phyloP scores from a whole-genome alignment of 306 rosid species.

The Datisca glomerata region DNA sequence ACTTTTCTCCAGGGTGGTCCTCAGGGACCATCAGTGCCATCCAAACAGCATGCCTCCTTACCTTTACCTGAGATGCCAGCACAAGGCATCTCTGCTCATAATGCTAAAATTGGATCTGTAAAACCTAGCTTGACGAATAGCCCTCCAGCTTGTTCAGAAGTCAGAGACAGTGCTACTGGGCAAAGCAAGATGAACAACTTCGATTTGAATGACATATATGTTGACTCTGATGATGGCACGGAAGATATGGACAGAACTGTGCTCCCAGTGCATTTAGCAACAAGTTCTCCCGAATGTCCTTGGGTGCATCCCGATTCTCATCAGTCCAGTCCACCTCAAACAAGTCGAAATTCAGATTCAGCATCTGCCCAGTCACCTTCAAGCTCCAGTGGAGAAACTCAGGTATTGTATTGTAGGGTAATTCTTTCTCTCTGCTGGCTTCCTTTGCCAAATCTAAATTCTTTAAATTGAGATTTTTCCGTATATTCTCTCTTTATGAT shows the following conservation, averaged over 20 bases:
- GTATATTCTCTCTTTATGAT: too few relatives aligned
- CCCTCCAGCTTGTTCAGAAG: conserved; percentile 58
- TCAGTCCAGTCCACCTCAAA: conserved; percentile 93
- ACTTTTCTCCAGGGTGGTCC: conserved; percentile 27
- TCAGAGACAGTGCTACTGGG: conserved; percentile 40
- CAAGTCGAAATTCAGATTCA: conserved; percentile 88
- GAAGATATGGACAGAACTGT: conserved; percentile 54
- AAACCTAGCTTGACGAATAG: conserved; percentile 20
- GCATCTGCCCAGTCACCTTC: conserved; percentile 88
- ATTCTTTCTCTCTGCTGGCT: not conserved
- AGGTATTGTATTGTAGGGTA: conserved; percentile 33
- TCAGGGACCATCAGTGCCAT: conserved; percentile 13
- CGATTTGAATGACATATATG: conserved; percentile 70
- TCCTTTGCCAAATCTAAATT: conserved; percentile 5
- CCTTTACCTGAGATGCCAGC: conserved; percentile 16
- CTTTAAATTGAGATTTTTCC: too few relatives aligned
- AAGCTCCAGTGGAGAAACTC: conserved; percentile 89
- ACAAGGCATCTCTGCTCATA: conserved; percentile 25
- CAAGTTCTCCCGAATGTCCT: conserved; percentile 54
- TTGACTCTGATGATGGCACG: conserved; percentile 67
- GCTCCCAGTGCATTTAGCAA: conserved; percentile 40
- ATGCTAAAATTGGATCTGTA: conserved; percentile 17
- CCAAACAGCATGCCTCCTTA: conserved; percentile 17
- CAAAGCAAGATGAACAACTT: conserved; percentile 55
- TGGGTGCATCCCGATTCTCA: conserved; percentile 67